These are phyloP conservation scores for Magnolia sinica DNA, from an alignment of 164 flowering plant species.

Conservation along the genomic window DNA sequence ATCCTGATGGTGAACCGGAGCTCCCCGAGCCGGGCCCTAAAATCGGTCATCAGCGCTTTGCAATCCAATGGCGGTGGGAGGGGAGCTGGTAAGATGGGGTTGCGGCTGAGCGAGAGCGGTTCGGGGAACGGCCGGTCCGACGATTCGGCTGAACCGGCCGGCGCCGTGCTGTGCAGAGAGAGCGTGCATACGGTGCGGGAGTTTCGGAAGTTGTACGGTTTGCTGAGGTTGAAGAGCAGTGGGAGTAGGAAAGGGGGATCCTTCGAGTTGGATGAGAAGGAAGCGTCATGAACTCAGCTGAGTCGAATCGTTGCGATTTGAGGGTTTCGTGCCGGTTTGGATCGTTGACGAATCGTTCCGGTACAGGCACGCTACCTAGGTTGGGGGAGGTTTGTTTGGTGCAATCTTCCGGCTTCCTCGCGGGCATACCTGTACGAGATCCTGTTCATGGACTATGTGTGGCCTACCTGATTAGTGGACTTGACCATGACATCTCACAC, in stretches of 20 bases:
- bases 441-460: too few species aligned
- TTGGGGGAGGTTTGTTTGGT: background rate
- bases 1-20: constrained; percentile 69
- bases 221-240: constrained; percentile 41
- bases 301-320: background rate
- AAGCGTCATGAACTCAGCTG: background rate
- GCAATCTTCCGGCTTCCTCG: background rate
- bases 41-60: constrained; percentile 58
- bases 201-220: constrained; percentile 55
- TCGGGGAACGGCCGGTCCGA: constrained; percentile 24
- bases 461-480: too few species aligned
- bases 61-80: constrained; percentile 36
- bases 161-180: constrained; percentile 35
- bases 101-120: constrained; percentile 20
- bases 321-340: background rate
- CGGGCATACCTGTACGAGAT: too few species aligned
- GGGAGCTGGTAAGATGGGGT: constrained; percentile 15
- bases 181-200: constrained; percentile 56
- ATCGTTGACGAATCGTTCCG: background rate
- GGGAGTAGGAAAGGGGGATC: constrained; percentile 3
- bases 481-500: too few species aligned
- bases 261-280: constrained; percentile 4
- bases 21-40: constrained; percentile 80
- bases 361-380: background rate
- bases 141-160: constrained; percentile 18